These are phyloP conservation scores for Prunus persica DNA, from an alignment of 306 rosid species.

Conservation along the genomic window Prunus_persica_NCBIv2 NC_034011.1:1450501-1451000, in stretches of 20 bases:
- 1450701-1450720: neutral
- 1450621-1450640: neutral
- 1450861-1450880: neutral
- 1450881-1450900: too few species aligned
- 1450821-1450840: neutral
- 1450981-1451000: slow-evolving; percentile 88
- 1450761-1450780: neutral
- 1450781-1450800: neutral
- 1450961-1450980: slow-evolving; percentile 22
- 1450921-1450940: neutral
- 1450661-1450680: neutral
- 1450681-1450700: neutral
- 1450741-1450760: neutral
- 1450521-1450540: neutral
- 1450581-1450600: neutral
- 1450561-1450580: neutral
- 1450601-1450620: neutral
- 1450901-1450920: neutral
- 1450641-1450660: neutral
- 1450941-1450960: slow-evolving; percentile 18
- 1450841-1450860: neutral
- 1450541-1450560: neutral
- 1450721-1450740: neutral
- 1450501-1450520: neutral
- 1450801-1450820: neutral